Percentiles rank a stretch among this genome's conserved stretches.
phyloP scores from a whole-genome alignment of 1,284 basidiomycete genomes.

The Somion occarium region DNA sequence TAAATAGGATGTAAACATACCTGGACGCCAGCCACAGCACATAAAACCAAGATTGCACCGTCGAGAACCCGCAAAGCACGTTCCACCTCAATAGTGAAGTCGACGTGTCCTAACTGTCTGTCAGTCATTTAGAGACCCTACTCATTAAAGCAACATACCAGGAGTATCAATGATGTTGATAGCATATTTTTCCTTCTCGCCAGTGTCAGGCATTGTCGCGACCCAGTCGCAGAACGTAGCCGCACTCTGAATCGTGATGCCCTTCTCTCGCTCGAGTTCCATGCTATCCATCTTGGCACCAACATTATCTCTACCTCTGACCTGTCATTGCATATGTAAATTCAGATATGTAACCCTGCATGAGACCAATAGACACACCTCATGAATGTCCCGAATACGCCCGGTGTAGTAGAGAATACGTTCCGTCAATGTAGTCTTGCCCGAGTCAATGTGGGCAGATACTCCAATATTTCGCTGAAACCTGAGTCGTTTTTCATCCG shows the following conservation, averaged over 20 bases:
- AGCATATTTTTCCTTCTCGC: conserved; percentile 78
- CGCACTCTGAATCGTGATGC: conserved; percentile 98
- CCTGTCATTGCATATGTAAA: conserved; percentile 35
- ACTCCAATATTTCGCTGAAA: conserved; percentile 80
- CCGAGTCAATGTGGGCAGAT: conserved; percentile 94
- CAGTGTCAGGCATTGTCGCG: conserved; percentile 59
- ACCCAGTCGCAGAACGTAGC: conserved; percentile 99
- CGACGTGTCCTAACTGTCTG: conserved; percentile 79
- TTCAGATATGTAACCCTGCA: not conserved
- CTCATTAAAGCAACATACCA: conserved; percentile 59
- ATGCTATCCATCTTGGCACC: conserved; percentile 99
- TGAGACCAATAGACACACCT: conserved; percentile 50
- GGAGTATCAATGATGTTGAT: conserved; percentile 99
- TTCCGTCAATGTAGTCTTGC: conserved; percentile 99
- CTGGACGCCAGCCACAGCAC: conserved; percentile 96
- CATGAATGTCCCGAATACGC: conserved; percentile 93
- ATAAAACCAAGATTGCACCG: conserved; percentile 94
- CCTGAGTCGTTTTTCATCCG: conserved; percentile 52
- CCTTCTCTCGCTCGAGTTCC: conserved; percentile 98
- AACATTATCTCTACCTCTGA: conserved; percentile 89
- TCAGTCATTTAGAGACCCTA: too few species aligned
- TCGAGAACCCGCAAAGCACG: conserved; percentile 94
- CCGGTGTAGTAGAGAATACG: conserved; percentile 97
- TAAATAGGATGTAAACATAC: conserved; percentile 33
- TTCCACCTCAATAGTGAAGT: conserved; percentile 99